Percentiles rank a stretch among this genome's conserved stretches.
phyloP scores from a whole-genome alignment of 1,284 basidiomycete genomes.

The Xerocomus minutiporus region DNA sequence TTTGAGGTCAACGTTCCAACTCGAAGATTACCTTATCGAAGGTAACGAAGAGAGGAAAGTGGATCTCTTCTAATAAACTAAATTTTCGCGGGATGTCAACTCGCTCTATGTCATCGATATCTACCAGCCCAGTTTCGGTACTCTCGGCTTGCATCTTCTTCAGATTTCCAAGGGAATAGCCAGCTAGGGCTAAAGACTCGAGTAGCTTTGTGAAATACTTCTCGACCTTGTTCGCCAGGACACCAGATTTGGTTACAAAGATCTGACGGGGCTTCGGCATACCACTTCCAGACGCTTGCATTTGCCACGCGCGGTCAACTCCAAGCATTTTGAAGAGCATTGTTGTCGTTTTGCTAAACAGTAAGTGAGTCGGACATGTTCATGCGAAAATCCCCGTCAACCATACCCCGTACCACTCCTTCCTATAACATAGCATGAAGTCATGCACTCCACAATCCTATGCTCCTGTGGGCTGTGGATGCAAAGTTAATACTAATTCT shows the following conservation, averaged over 20 bases:
- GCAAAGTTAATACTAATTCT: background rate
- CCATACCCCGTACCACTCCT: constrained; percentile 69
- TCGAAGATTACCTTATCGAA: constrained; percentile 50
- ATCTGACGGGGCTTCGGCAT: constrained; percentile 54
- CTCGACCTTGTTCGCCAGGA: constrained; percentile 63
- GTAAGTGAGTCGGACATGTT: constrained; percentile 3
- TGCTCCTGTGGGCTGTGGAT: constrained; percentile 49
- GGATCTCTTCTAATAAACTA: constrained; percentile 51
- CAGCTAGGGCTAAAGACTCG: constrained; percentile 42
- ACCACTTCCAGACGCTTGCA: constrained; percentile 15
- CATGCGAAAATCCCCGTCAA: background rate
- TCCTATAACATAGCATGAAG: constrained; percentile 66
- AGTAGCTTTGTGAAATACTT: constrained; percentile 58
- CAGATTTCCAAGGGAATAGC: constrained; percentile 39
- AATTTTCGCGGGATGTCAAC: constrained; percentile 52
- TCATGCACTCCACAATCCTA: constrained; percentile 54
- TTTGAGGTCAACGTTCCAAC: background rate
- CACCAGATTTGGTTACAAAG: constrained; percentile 67
- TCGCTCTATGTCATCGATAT: constrained; percentile 47
- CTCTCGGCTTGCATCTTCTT: constrained; percentile 23
- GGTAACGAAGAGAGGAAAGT: constrained; percentile 71
- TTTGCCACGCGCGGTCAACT: constrained; percentile 51
- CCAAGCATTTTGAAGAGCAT: constrained; percentile 73
- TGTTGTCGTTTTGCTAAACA: constrained; percentile 63
- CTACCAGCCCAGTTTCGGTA: constrained; percentile 37